Conservation (phyloP, 208 protist species). For the Hexamita inflata region DNA sequence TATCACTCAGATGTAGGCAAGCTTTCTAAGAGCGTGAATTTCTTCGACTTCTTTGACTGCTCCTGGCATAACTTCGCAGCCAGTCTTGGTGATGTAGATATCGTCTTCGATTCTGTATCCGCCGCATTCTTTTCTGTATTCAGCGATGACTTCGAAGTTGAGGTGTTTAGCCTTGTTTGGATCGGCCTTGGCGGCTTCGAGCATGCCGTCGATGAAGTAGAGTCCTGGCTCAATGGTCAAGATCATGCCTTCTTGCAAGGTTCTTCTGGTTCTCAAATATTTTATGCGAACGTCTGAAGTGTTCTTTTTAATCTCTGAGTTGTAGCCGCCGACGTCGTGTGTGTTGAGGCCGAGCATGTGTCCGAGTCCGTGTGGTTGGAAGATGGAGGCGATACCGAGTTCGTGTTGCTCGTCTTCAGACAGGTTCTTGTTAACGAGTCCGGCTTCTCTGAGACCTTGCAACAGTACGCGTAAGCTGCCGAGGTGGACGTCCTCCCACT, state of each 20-base stretch:
- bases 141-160: conserved; percentile 47
- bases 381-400: conserved; percentile 41
- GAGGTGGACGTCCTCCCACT: conserved; percentile 34
- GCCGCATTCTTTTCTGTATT: conserved; percentile 20
- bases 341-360: conserved; percentile 62
- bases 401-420: neutral
- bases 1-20: neutral
- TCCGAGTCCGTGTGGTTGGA: conserved; percentile 55
- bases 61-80: conserved; percentile 49
- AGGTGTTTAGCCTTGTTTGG: conserved; percentile 58
- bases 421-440: conserved; percentile 13
- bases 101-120: conserved; percentile 92
- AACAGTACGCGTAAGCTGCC: neutral
- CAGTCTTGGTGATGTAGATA: conserved; percentile 71
- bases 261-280: conserved; percentile 63
- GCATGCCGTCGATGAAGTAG: conserved; percentile 55
- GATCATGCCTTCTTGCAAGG: conserved; percentile 68
- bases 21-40: conserved; percentile 47
- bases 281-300: conserved; percentile 43
- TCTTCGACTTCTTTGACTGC: conserved; percentile 57
- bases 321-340: conserved; percentile 74
- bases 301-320: conserved; percentile 39
- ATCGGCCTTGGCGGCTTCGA: conserved; percentile 61
- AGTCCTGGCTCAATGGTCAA: conserved; percentile 83
- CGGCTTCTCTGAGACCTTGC: conserved; percentile 38